A percentile compares a stretch with the other conserved stretches of the same genome.
These are phyloP conservation scores for Tuber indicum DNA, from an alignment of 495 filamentous ascomycete genomes.

Conservation along the genomic window DNA sequence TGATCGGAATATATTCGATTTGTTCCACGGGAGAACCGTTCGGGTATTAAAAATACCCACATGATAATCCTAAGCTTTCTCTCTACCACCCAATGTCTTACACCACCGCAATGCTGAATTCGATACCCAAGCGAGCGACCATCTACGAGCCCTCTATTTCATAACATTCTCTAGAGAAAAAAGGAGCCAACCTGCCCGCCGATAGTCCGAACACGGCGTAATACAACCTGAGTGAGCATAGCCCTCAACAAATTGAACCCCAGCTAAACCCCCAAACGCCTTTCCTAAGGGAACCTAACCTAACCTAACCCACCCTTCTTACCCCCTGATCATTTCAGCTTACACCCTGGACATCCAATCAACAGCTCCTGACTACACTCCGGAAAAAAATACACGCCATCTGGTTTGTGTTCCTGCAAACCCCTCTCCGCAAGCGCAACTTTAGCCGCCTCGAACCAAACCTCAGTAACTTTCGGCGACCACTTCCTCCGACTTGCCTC, in stretches of 20 bases:
- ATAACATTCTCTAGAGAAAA: not conserved
- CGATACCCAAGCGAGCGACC: not conserved
- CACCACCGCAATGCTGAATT: not conserved
- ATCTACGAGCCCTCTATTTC: not conserved
- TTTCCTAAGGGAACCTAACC: not conserved
- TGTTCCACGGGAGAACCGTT: not conserved
- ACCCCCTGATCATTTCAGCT: slow-evolving; percentile 4
- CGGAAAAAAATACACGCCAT: slow-evolving; percentile 38
- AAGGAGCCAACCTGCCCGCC: not conserved
- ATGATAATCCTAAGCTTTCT: not conserved
- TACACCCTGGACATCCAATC: slow-evolving; percentile 40
- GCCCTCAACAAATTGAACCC: not conserved
- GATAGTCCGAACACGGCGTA: not conserved
- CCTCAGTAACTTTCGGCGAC: slow-evolving; percentile 59
- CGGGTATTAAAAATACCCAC: not conserved
- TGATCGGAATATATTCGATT: not conserved
- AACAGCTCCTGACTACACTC: slow-evolving; percentile 38
- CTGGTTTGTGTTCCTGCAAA: slow-evolving; percentile 32
- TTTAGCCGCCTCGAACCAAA: slow-evolving; percentile 46
- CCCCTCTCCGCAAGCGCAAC: slow-evolving; percentile 37
- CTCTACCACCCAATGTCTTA: not conserved
- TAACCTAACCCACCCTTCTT: not conserved
- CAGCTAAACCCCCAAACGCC: not conserved
- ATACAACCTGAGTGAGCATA: not conserved
- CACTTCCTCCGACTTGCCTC: slow-evolving; percentile 53